Conservation (phyloP, 2,329 filamentous ascomycete species). For the Alternaria tenuissima region DNA sequence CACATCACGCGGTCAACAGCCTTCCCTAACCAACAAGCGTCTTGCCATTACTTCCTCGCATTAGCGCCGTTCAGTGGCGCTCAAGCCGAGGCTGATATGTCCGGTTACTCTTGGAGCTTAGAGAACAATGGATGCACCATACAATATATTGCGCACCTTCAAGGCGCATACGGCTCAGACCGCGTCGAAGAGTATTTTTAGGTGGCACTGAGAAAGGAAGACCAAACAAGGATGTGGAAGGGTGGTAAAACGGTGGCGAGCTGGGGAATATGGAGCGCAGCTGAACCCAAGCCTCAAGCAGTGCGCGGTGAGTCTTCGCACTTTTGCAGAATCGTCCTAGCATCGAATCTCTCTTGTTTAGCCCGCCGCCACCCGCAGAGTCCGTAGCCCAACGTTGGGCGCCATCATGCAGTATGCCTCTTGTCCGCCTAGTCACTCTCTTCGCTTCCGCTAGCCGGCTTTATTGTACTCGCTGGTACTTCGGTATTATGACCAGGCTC, state of each 20-base stretch:
- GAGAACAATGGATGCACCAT: not conserved
- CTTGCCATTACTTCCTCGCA: not conserved
- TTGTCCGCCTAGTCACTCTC: not conserved
- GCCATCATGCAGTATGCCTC: not conserved
- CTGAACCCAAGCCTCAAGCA: not conserved
- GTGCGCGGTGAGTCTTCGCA: not conserved
- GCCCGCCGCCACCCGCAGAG: not conserved
- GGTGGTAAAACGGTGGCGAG: not conserved
- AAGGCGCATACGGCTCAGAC: not conserved
- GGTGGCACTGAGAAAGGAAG: not conserved
- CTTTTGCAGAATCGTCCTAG: not conserved
- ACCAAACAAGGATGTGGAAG: not conserved
- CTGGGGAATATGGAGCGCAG: not conserved
- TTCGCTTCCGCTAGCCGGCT: not conserved
- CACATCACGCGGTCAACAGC: constrained; percentile 5
- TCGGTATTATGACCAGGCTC: not conserved
- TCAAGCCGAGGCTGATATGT: not conserved
- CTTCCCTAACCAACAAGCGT: not conserved
- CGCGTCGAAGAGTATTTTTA: not conserved
- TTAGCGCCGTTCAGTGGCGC: not conserved
- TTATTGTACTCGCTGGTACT: not conserved
- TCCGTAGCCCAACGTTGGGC: not conserved
- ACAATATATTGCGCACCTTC: not conserved
- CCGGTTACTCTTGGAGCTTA: not conserved
- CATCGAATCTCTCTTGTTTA: not conserved